Base-by-base conservation (phyloP, 148 eudicot species). In the Fallopia convolvulus region DNA sequence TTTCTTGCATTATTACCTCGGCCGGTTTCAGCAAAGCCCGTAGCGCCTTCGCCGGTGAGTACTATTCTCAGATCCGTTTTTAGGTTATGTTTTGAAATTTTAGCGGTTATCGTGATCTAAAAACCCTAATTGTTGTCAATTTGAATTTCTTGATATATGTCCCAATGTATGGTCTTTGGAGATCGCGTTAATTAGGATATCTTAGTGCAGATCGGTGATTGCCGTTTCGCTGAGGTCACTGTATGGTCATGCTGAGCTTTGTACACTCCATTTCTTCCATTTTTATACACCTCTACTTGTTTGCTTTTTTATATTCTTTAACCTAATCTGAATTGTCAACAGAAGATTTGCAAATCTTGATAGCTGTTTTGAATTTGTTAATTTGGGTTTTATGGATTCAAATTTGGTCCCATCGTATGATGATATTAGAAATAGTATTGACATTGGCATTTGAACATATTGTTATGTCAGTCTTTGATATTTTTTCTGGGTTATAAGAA, bases 11-110 rank as follows among this genome's bases (percentile, higher is more conserved):
- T 73, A 52, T 73, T 42, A 9, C 75, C 47, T 32, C 55, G 33
- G 75, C 75, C 15, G 7, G n/a, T 14, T 44, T 73, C 55, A 6
- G 32, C 17, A 3, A 20, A 48, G 32, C 55, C 75, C 75, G 36
- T 42, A 39, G 74, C 75, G 53, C 75, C 75, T 13, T 73, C 55
- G 47, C 75, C 75, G 33, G 75, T 73, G 33, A 73, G 75, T 12
- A 26, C 75, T n/a, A 33, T 73, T 73, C 32, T 46, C 75, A 73
- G 75, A 73, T 73, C 75, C 75, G 55, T 73, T 73, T 46, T 48
- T 68, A 73, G 75, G 75, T 73, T 46, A 44, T 46, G 14, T 13
- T 73, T 73, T 68, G 46, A 44, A 44, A 10, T 73, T 23, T 73
- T 73, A 73, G 53, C 75, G 75, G 75, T 46, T 73, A 26, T 8